Evolutionary conservation across 2,329 filamentous ascomycete species (phyloP).

Genomic region (Incumbomyces delicatus): DNA sequence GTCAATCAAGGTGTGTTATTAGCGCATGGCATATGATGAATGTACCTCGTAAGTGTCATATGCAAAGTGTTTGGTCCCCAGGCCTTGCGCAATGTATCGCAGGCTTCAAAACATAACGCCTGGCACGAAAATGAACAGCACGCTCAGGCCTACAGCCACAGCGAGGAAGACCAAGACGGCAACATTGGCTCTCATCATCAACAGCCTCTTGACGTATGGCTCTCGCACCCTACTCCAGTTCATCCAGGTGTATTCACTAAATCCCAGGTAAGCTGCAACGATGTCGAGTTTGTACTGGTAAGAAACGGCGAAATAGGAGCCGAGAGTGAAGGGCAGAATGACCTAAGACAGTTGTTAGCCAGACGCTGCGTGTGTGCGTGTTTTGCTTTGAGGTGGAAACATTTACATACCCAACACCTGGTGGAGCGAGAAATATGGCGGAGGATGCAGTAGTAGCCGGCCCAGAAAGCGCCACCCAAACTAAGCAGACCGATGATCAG

Average conservation of each 20-base stretch:
- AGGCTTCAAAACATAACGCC: slow-evolving; percentile 46
- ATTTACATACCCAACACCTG: slow-evolving; percentile 65
- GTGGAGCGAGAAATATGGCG: slow-evolving; percentile 64
- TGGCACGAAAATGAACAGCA: slow-evolving; percentile 90
- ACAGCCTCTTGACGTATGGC: slow-evolving; percentile 76
- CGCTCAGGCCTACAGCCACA: slow-evolving; percentile 70
- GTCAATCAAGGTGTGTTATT: too few relatives aligned
- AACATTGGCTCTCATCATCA: slow-evolving; percentile 74
- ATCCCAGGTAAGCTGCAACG: slow-evolving; percentile 74
- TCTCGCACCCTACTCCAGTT: slow-evolving; percentile 81
- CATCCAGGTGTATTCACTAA: slow-evolving; percentile 94
- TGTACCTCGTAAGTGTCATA: too few relatives aligned
- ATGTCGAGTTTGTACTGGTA: slow-evolving; percentile 96
- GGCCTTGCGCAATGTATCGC: too few relatives aligned
- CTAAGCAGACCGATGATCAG: slow-evolving; percentile 75
- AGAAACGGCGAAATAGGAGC: slow-evolving; percentile 76
- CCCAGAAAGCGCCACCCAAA: slow-evolving; percentile 90
- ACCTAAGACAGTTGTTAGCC: slow-evolving; percentile 38
- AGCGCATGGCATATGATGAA: too few relatives aligned
- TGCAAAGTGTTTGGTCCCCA: too few relatives aligned
- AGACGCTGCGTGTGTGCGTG: background rate
- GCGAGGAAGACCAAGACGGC: slow-evolving; percentile 66
- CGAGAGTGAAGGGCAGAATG: slow-evolving; percentile 84
- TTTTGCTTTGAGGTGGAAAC: background rate
- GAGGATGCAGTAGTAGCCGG: slow-evolving; percentile 87